Percentiles rank a stretch among this genome's conserved stretches.
These are phyloP conservation scores for Plantago ovata DNA, from an alignment of 257 asterid species.

Conservation along the genomic window DNA sequence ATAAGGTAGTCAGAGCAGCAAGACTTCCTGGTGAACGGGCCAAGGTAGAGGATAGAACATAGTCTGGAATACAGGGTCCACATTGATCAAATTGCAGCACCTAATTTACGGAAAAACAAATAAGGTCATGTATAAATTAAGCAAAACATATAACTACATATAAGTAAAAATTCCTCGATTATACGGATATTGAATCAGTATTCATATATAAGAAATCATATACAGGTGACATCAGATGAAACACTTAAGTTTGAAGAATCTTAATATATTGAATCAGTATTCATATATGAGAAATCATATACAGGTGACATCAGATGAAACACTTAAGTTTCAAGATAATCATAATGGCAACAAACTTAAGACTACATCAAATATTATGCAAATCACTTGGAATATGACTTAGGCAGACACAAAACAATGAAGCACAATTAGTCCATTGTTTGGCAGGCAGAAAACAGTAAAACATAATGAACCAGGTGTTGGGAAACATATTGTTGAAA, in stretches of 20 bases:
- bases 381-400: neutral
- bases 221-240: neutral
- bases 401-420: slow-evolving; percentile 11
- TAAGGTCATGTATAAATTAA: slow-evolving; percentile 14
- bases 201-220: slow-evolving; percentile 5
- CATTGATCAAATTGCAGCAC: slow-evolving; percentile 83
- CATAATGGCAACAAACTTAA: slow-evolving; percentile 9
- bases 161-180: slow-evolving; percentile 13
- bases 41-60: slow-evolving; percentile 40
- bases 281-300: slow-evolving; percentile 7
- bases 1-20: slow-evolving; percentile 57
- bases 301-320: neutral
- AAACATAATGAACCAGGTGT: slow-evolving; percentile 10
- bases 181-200: slow-evolving; percentile 2
- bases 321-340: slow-evolving; percentile 13
- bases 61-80: slow-evolving; percentile 80
- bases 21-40: slow-evolving; percentile 56
- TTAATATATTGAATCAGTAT: slow-evolving; percentile 1
- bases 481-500: slow-evolving; percentile 4
- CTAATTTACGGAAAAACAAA: slow-evolving; percentile 40
- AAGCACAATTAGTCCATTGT: slow-evolving; percentile 13
- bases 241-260: slow-evolving; percentile 6
- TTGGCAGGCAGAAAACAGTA: neutral
- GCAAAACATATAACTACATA: neutral
- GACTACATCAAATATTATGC: neutral